These are phyloP conservation scores for Ogataea dorogensis DNA, from an alignment of 805 yeast genomes.

Conservation along the genomic window DNA sequence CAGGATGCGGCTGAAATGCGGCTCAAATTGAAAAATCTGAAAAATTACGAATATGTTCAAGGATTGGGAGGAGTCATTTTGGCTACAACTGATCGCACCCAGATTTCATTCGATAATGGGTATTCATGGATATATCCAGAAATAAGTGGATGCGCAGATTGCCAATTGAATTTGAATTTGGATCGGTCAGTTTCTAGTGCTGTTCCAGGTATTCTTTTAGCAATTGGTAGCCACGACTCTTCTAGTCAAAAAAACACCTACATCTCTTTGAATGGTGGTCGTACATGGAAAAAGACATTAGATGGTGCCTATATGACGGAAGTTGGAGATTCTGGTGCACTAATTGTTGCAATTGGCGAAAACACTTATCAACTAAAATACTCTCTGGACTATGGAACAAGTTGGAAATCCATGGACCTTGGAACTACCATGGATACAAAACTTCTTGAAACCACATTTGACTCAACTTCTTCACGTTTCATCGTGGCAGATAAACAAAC, in stretches of 20 bases:
- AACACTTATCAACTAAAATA: conserved; percentile 40
- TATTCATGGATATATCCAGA: conserved; percentile 13
- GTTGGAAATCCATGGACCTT: conserved; percentile 51
- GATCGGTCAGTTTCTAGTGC: conserved; percentile 29
- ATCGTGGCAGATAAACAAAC: conserved; percentile 29
- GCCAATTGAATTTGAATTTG: conserved; percentile 35
- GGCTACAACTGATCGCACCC: conserved; percentile 35
- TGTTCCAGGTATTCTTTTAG: conserved; percentile 45
- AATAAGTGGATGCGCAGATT: conserved; percentile 13
- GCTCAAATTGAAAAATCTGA: conserved; percentile 33
- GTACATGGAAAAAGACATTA: conserved; percentile 56
- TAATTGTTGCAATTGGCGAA: conserved; percentile 52
- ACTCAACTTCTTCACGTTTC: conserved; percentile 62
- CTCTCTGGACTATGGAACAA: conserved; percentile 63
- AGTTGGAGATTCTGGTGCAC: conserved; percentile 71
- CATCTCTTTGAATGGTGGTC: conserved; percentile 69
- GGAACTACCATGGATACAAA: conserved; percentile 42
- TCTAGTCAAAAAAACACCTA: conserved; percentile 43
- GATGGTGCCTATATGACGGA: conserved; percentile 53
- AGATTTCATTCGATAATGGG: conserved; percentile 20
- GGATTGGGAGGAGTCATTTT: conserved; percentile 44
- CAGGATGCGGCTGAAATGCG: conserved; percentile 5
- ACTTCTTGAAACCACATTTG: conserved; percentile 53
- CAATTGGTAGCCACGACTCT: conserved; percentile 38
- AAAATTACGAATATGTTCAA: conserved; percentile 45